Percentiles rank a stretch among this genome's conserved stretches.
Evolutionary conservation across 352 stramenopile genomes (phyloP).

Genomic region (Phytopythium litorale): DNA sequence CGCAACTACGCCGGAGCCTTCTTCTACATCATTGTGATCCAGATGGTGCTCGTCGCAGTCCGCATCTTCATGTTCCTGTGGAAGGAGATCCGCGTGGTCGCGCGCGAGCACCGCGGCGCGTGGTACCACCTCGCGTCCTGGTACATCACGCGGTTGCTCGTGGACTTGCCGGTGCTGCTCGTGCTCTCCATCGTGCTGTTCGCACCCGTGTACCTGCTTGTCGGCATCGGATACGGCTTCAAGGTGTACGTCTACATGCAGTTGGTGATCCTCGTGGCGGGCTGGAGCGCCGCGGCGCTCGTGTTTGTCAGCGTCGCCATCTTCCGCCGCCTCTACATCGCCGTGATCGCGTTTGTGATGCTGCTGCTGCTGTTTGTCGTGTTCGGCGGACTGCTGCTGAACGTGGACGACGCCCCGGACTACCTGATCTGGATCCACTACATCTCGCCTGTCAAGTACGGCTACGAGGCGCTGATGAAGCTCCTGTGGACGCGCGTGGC

Average conservation of each 20-base stretch:
- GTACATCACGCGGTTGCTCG: constrained; percentile 32
- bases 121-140: constrained; percentile 25
- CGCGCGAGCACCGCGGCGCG: constrained; percentile 23
- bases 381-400: constrained; percentile 41
- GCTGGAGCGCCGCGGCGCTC: constrained; percentile 27
- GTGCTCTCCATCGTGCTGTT: constrained; percentile 41
- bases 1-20: constrained; percentile 44
- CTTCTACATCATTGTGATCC: constrained; percentile 35
- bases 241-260: constrained; percentile 50
- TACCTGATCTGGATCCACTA: constrained; percentile 61
- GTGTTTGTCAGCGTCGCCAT: constrained; percentile 29
- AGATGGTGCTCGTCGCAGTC: constrained; percentile 26
- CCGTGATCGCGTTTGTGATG: constrained; percentile 22
- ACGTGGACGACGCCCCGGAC: constrained; percentile 39
- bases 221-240: constrained; percentile 35
- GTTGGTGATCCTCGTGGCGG: constrained; percentile 34
- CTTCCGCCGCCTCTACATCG: constrained; percentile 26
- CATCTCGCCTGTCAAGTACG: constrained; percentile 44
- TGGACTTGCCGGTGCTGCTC: constrained; percentile 29
- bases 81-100: constrained; percentile 21
- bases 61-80: constrained; percentile 30
- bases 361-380: constrained; percentile 36
- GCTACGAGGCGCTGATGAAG: constrained; percentile 38
- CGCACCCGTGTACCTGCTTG: constrained; percentile 35
- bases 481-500: constrained; percentile 29